These are phyloP conservation scores for Metarhizium sp. DNA, from an alignment of 2,329 filamentous ascomycete species.

Conservation along the genomic window DNA sequence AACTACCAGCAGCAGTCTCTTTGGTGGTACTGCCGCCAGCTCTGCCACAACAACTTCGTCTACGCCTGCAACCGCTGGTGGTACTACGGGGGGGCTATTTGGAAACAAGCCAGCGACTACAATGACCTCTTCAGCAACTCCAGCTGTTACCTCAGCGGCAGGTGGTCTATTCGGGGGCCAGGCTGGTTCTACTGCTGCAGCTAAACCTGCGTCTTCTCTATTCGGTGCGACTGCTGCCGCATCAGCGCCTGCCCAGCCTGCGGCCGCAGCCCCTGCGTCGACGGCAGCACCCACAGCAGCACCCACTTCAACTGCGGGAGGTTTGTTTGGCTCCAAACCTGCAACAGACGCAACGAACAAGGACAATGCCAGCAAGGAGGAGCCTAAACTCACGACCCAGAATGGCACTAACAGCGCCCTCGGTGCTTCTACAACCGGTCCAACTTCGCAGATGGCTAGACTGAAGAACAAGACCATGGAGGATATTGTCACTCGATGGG, in stretches of 20 bases:
- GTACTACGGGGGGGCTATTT: constrained; percentile 20
- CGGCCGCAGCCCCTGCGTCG: constrained; percentile 16
- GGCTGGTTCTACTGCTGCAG: constrained; percentile 7
- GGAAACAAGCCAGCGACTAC: constrained; percentile 22
- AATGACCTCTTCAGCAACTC: constrained; percentile 16
- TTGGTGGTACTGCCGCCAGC: constrained; percentile 20
- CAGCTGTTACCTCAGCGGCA: constrained; percentile 20
- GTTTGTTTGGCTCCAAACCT: constrained; percentile 25
- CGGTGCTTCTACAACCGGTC: constrained; percentile 69
- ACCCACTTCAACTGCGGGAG: constrained; percentile 10
- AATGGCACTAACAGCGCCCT: constrained; percentile 32
- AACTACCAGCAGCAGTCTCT: constrained; percentile 23
- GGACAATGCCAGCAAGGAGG: constrained; percentile 12
- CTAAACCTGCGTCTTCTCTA: constrained; percentile 9
- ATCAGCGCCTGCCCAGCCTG: constrained; percentile 21
- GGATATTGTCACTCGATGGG: constrained; percentile 96
- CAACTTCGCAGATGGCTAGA: constrained; percentile 75
- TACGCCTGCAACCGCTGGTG: constrained; percentile 16
- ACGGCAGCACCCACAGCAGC: constrained; percentile 18
- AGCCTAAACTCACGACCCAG: constrained; percentile 19
- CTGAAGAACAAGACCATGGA: constrained; percentile 99
- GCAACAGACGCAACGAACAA: constrained; percentile 17
- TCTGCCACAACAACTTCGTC: constrained; percentile 10
- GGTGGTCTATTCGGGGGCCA: constrained; percentile 22
- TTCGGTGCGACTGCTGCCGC: constrained; percentile 15